Evolutionary conservation across 176 grass and related monocot genomes (phyloP).

Genomic region (Areca catechu): DNA sequence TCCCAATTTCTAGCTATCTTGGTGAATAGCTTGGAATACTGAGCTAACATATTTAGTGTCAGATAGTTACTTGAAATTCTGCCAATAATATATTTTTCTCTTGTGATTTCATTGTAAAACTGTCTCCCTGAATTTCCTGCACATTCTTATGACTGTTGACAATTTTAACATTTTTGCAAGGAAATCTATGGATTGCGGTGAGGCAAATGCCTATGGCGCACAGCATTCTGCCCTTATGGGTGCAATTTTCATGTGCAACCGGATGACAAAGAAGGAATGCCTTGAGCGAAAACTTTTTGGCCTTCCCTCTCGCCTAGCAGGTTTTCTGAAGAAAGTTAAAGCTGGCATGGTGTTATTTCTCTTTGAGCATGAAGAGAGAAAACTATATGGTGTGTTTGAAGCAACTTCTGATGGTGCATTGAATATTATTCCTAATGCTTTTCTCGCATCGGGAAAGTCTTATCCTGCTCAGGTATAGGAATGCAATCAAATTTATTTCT

Average conservation of each 20-base stretch:
- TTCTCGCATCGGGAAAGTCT: conserved; percentile 14
- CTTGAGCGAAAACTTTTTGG: conserved; percentile 48
- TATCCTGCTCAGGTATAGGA: conserved; percentile 42
- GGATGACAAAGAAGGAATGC: conserved; percentile 32
- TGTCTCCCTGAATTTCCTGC: no score
- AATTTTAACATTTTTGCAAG: conserved; percentile 16
- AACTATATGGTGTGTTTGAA: conserved; percentile 55
- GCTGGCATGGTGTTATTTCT: conserved; percentile 43
- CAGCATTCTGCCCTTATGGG: conserved; percentile 13
- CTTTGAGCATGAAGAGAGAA: conserved; percentile 35
- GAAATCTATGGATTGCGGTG: conserved; percentile 24
- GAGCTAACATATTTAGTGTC: no score
- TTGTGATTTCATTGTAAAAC: no score
- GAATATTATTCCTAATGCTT: conserved; percentile 57
- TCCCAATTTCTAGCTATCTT: no score
- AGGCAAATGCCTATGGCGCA: conserved; percentile 19
- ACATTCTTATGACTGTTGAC: no score
- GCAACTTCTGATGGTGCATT: conserved; percentile 51
- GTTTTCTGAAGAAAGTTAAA: conserved; percentile 40
- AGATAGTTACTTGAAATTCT: no score
- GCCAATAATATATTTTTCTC: no score
- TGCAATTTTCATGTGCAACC: conserved; percentile 43
- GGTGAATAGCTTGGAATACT: no score
- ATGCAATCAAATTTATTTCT: no score
- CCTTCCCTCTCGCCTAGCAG: conserved; percentile 20